A percentile compares a stretch with the other conserved stretches of the same genome.
Evolutionary conservation across 352 stramenopile species (phyloP).

Genomic region (Paralagenidium karlingii): DNA sequence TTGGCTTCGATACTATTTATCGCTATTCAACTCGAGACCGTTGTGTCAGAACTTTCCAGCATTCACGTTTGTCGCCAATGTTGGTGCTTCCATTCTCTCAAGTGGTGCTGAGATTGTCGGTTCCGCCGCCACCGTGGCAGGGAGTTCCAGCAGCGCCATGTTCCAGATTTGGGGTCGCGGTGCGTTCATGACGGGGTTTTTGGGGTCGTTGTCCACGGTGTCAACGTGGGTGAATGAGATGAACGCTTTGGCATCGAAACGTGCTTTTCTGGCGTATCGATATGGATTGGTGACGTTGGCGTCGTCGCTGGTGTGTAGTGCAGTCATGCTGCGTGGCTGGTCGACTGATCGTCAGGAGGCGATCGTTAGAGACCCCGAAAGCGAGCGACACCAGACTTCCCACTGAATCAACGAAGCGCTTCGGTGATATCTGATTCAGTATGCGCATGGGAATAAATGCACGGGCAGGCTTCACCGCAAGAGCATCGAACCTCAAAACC

Average conservation of each 20-base stretch:
- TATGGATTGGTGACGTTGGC: not conserved
- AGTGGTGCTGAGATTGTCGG: conserved; percentile 26
- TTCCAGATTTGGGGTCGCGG: conserved; percentile 34
- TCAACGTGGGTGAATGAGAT: conserved; percentile 58
- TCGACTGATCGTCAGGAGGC: no score
- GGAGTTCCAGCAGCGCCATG: conserved; percentile 13
- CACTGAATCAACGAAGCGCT: no score
- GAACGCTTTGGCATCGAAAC: conserved; percentile 25
- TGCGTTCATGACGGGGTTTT: conserved; percentile 29
- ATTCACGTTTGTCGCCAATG: conserved; percentile 47
- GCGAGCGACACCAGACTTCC: no score
- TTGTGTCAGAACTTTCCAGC: conserved; percentile 36
- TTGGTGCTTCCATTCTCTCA: conserved; percentile 30
- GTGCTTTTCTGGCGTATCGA: conserved; percentile 28
- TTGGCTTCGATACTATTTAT: conserved; percentile 39
- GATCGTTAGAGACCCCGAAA: no score
- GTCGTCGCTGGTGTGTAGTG: no score
- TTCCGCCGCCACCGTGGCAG: conserved; percentile 14
- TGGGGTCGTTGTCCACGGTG: conserved; percentile 53
- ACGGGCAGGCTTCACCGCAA: no score
- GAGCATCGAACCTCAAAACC: no score
- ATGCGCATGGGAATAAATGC: no score
- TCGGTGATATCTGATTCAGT: no score
- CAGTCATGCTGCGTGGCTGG: no score
- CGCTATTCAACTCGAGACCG: conserved; percentile 28